These are phyloP conservation scores for Chrysosporium queenslandicum DNA, from an alignment of 2,329 filamentous ascomycete species.

Conservation along the genomic window DNA sequence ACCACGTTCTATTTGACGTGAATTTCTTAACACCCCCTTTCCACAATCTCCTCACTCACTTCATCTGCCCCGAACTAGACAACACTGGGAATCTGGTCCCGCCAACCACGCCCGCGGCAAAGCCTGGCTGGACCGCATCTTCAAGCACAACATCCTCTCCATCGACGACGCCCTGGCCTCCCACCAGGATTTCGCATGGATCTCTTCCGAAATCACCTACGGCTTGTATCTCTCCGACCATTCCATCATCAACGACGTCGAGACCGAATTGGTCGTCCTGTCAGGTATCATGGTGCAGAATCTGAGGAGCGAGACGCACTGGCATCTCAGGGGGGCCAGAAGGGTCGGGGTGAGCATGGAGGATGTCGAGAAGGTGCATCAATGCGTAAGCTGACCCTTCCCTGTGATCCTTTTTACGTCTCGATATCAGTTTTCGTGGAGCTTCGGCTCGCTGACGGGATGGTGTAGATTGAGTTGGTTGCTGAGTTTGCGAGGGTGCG, in stretches of 20 bases:
- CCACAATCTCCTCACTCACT: not conserved
- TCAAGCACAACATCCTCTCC: constrained; percentile 39
- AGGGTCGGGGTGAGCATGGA: constrained; percentile 32
- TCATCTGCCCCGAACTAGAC: constrained; percentile 24
- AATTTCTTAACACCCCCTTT: too few relatives aligned
- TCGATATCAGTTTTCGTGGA: too few relatives aligned
- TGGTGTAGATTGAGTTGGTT: constrained; percentile 12
- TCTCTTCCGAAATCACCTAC: constrained; percentile 68
- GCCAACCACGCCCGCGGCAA: constrained; percentile 45
- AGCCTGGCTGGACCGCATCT: constrained; percentile 49
- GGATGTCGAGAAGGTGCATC: constrained; percentile 32
- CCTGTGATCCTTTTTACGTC: too few relatives aligned
- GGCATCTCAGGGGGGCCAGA: constrained; percentile 39
- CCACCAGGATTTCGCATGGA: constrained; percentile 38
- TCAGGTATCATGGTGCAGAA: constrained; percentile 40
- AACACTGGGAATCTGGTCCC: constrained; percentile 50
- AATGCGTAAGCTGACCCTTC: constrained; percentile 8
- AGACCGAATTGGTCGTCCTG: constrained; percentile 38
- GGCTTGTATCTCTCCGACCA: constrained; percentile 42
- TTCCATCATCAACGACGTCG: constrained; percentile 32
- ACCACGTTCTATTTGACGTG: too few relatives aligned
- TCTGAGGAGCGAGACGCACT: constrained; percentile 33
- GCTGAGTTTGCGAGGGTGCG: constrained; percentile 13
- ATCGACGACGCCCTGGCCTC: constrained; percentile 7
- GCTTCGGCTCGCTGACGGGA: not conserved